These are phyloP conservation scores for Cyathus striatus DNA, from an alignment of 768 basidiomycete species.

Conservation along the genomic window DNA sequence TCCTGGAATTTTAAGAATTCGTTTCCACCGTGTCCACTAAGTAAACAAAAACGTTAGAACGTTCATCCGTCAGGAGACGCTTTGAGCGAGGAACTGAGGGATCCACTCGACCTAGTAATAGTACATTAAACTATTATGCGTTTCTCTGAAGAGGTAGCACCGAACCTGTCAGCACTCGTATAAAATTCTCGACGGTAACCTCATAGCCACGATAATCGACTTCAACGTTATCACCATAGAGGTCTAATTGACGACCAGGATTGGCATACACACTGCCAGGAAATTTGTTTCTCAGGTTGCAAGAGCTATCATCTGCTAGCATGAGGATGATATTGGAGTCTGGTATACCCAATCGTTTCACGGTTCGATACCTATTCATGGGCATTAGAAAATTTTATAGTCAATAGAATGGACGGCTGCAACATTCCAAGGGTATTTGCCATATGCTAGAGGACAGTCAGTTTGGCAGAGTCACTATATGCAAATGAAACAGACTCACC, in stretches of 20 bases:
- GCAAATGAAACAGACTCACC: constrained; percentile 46
- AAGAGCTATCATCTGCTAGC: constrained; percentile 95
- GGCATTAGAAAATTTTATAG: not conserved
- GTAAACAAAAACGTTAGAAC: constrained; percentile 93
- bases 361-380: constrained; percentile 83
- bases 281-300: constrained; percentile 88
- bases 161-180: constrained; percentile 84
- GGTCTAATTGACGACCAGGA: constrained; percentile 71
- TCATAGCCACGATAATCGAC: constrained; percentile 98
- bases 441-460: constrained; percentile 77
- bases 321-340: constrained; percentile 99
- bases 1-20: constrained; percentile 99
- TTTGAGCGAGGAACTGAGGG: constrained; percentile 87
- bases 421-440: constrained; percentile 97
- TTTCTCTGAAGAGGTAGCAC: no score
- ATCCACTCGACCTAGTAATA: constrained; percentile 74
- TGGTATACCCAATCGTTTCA: constrained; percentile 95
- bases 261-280: constrained; percentile 93
- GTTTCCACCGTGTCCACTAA: constrained; percentile 98
- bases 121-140: no score
- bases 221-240: constrained; percentile 96
- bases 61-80: constrained; percentile 83
- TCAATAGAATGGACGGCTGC: no score
- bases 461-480: not conserved
- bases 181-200: constrained; percentile 95